A percentile compares a stretch with the other conserved stretches of the same genome.
phyloP scores from a whole-genome alignment of 2,329 filamentous ascomycete species.

The Penicillium sp. region DNA sequence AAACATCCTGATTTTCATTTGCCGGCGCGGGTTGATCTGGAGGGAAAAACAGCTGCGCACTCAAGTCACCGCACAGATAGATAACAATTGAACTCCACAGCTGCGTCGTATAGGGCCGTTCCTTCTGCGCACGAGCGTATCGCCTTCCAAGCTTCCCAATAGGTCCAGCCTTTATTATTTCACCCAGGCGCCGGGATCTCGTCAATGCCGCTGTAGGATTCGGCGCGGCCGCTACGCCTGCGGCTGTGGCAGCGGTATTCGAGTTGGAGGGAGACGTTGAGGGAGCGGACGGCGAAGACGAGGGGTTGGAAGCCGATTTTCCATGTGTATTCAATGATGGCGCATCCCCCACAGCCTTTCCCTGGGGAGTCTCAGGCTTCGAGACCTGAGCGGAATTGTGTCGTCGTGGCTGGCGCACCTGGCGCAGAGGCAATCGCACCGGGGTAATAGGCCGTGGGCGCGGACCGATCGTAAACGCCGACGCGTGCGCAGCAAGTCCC shows the following conservation, averaged over 20 bases:
- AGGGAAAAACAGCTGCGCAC: slow-evolving; percentile 68
- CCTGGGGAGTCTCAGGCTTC: slow-evolving; percentile 7
- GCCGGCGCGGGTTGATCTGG: slow-evolving; percentile 29
- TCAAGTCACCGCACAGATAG: slow-evolving; percentile 75
- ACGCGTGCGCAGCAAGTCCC: slow-evolving; percentile 11
- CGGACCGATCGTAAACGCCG: slow-evolving; percentile 12
- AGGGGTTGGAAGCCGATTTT: not conserved
- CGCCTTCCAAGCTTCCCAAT: slow-evolving; percentile 37
- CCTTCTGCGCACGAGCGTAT: slow-evolving; percentile 71
- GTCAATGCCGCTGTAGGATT: slow-evolving; percentile 14
- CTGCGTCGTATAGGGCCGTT: slow-evolving; percentile 77
- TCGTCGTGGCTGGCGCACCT: slow-evolving; percentile 19
- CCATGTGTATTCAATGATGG: not conserved
- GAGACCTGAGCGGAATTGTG: slow-evolving; percentile 15
- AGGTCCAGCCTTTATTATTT: slow-evolving; percentile 31
- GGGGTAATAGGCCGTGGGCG: slow-evolving; percentile 10
- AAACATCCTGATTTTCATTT: slow-evolving; percentile 45
- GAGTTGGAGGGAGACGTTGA: not conserved
- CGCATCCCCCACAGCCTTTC: slow-evolving; percentile 1
- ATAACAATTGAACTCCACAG: slow-evolving; percentile 73
- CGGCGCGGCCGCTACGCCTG: slow-evolving; percentile 25
- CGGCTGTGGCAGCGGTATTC: slow-evolving; percentile 16
- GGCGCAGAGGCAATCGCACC: slow-evolving; percentile 16
- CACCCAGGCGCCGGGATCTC: slow-evolving; percentile 28
- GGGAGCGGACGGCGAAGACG: not conserved